Base-by-base conservation (phyloP, 139 green algal species). In the Chlorella vulgaris region DNA sequence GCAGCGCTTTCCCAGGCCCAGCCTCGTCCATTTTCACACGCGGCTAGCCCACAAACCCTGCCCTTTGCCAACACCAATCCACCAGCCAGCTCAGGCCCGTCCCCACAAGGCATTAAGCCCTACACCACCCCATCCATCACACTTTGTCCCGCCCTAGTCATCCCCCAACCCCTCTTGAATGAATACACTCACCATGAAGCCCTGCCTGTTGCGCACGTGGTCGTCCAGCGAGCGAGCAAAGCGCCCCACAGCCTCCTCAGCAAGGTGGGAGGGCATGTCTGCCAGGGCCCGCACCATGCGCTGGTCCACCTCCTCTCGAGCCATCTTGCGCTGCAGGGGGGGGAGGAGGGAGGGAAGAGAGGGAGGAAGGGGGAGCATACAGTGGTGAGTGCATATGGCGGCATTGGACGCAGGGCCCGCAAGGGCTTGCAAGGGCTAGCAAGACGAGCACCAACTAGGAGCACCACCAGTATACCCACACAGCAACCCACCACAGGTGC, bases 171-270 rank as follows among this genome's bases (percentile, higher is more conserved):
- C n/a, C n/a, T n/a, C n/a, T n/a, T n/a, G n/a, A n/a, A n/a, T n/a
- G n/a, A n/a, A n/a, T n/a, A n/a, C n/a, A n/a, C 84, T 61, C 80
- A 91, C 86, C 78, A 92, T 86, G 81, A 92, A 92, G 28, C 88
- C 88, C 42, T 90, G 87, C 40, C 87, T 85, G 83, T 76, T 88
- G 69, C 88, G 81, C 63, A 92, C 80, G 66, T 68, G 80, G 33
- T 85, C 84, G 40, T 86, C 81, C 35, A 81, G 62, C 8, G 84
- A 85, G 31, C 78, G 80, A 0, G 53, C 62, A 67, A 87, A 92
- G 39, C 85, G 86, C 28, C 73, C 63, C n/a, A 91, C 51, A 1
- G 87, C 88, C 55, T 91, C 86, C 43, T 90, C 51, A 31, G 69
- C 86, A 22, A 87, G 84, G 18, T 75, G 29, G 3, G 74, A 43